Percentiles rank a stretch among this genome's conserved stretches.
phyloP scores from a whole-genome alignment of 176 grass and related monocot genomes.

The Phoenix roebelenii region DNA sequence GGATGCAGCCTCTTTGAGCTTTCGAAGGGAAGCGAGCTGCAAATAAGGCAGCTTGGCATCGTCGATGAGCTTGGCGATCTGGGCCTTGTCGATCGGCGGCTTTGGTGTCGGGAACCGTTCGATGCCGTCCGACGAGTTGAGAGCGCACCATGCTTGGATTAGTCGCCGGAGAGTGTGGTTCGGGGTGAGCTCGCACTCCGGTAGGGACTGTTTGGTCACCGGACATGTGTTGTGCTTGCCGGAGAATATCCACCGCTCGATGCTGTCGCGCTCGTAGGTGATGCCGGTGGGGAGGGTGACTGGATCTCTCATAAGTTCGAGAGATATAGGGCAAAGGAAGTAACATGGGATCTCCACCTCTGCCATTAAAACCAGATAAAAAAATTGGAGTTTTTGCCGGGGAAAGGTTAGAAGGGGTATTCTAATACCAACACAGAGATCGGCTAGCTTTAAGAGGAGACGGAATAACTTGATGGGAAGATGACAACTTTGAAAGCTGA shows the following conservation, averaged over 20 bases:
- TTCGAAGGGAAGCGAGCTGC: neutral
- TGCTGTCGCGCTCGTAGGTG: neutral
- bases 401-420: too few relatives aligned
- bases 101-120: neutral
- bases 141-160: neutral
- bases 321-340: neutral
- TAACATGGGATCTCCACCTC: neutral
- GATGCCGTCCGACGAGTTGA: neutral
- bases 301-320: neutral
- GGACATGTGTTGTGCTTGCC: neutral
- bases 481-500: too few relatives aligned
- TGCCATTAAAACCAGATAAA: too few relatives aligned
- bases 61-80: neutral
- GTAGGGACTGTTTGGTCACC: neutral
- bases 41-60: neutral
- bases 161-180: neutral
- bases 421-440: too few relatives aligned
- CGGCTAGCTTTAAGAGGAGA: too few relatives aligned
- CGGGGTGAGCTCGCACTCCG: neutral
- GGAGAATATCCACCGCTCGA: neutral
- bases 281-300: neutral
- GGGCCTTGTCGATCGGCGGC: neutral
- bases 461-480: too few relatives aligned
- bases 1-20: neutral
- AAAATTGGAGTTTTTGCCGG: too few relatives aligned